These are phyloP conservation scores for Eremomyces bilateralis DNA, from an alignment of 495 filamentous ascomycete genomes.

Conservation along the genomic window DNA sequence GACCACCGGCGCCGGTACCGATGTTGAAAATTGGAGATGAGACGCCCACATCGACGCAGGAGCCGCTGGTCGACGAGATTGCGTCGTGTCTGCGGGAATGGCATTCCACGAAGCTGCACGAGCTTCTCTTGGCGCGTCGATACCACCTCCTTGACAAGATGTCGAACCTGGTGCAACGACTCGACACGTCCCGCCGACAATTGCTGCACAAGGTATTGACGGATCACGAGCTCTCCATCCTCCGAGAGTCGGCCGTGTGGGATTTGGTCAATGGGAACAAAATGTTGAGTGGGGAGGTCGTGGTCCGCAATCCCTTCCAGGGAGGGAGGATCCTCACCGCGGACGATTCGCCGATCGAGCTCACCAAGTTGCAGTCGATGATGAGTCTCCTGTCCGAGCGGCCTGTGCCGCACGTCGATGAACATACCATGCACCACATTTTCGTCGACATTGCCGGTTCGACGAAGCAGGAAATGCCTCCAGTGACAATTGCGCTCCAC, in stretches of 20 bases:
- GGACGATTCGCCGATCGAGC: slow-evolving; percentile 79
- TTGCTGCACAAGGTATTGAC: slow-evolving; percentile 87
- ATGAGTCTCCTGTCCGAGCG: slow-evolving; percentile 85
- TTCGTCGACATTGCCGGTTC: slow-evolving; percentile 66
- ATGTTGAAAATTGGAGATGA: slow-evolving; percentile 97
- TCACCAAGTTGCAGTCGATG: slow-evolving; percentile 74
- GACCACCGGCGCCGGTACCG: slow-evolving; percentile 79
- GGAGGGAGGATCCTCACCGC: slow-evolving; percentile 72
- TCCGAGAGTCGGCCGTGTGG: slow-evolving; percentile 82
- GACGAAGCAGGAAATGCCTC: slow-evolving; percentile 44
- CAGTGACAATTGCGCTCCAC: slow-evolving; percentile 58
- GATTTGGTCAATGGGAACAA: slow-evolving; percentile 87
- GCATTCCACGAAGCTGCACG: slow-evolving; percentile 93
- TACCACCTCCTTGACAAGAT: slow-evolving; percentile 67
- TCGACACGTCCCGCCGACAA: slow-evolving; percentile 70
- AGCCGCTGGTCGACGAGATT: slow-evolving; percentile 93
- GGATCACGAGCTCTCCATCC: slow-evolving; percentile 45
- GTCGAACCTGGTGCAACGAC: slow-evolving; percentile 49
- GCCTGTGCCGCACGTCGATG: slow-evolving; percentile 42
- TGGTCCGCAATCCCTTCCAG: slow-evolving; percentile 71
- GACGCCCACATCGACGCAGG: slow-evolving; percentile 65
- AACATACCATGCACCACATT: slow-evolving; percentile 59
- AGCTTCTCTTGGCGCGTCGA: slow-evolving; percentile 61
- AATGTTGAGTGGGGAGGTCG: slow-evolving; percentile 71
- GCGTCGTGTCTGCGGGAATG: slow-evolving; percentile 90